These are phyloP conservation scores for Hortiboletus rubellus DNA, from an alignment of 1,284 basidiomycete genomes.

Conservation along the genomic window DNA sequence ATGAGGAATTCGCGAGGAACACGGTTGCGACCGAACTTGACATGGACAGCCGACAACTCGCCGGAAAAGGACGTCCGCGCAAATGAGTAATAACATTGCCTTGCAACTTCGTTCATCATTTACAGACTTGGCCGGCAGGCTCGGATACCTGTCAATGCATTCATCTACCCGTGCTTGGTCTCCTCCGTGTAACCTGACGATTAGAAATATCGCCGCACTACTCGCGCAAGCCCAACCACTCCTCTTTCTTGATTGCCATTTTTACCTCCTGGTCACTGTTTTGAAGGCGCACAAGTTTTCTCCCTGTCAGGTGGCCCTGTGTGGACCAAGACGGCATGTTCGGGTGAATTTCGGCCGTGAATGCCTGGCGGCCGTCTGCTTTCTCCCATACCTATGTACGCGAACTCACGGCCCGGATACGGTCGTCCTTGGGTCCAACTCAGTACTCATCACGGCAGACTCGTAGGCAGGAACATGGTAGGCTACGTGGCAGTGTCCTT, in stretches of 20 bases:
- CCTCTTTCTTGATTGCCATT: slow-evolving; percentile 1
- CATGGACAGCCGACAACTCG: slow-evolving; percentile 4
- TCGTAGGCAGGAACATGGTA: neutral
- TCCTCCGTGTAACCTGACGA: neutral
- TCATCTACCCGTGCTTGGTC: neutral
- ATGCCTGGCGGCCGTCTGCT: neutral
- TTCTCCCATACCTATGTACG: neutral
- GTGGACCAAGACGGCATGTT: neutral
- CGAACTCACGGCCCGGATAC: neutral
- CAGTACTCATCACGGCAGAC: neutral
- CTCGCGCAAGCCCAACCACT: neutral
- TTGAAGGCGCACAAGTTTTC: neutral
- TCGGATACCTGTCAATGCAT: neutral
- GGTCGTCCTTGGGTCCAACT: too few relatives aligned
- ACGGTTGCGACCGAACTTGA: slow-evolving; percentile 8
- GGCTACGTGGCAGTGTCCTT: too few relatives aligned
- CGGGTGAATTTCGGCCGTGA: neutral
- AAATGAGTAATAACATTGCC: slow-evolving; percentile 11
- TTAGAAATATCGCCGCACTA: slow-evolving; percentile 10
- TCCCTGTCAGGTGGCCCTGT: slow-evolving; percentile 7
- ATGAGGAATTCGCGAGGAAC: slow-evolving; percentile 26
- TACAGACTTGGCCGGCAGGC: neutral
- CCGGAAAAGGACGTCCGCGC: neutral
- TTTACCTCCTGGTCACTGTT: neutral
- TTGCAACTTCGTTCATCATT: neutral